Conservation (phyloP, 345 rosid species). For the thale cress (Arabidopsis thaliana) region DNA sequence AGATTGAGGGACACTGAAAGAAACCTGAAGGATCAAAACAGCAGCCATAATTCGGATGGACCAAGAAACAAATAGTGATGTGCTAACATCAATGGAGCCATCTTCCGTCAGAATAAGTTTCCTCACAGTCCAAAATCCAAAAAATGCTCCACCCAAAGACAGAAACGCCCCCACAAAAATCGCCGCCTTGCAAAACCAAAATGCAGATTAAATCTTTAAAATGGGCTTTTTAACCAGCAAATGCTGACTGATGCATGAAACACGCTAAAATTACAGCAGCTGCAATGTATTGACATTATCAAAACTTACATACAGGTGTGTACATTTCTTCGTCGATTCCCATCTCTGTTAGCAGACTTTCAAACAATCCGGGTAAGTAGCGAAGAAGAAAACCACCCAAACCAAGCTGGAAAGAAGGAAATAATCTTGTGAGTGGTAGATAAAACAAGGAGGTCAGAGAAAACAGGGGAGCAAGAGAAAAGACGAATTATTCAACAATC, state of each 20-base stretch:
- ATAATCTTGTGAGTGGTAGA: constrained; percentile 12
- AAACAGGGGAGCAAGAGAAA: neutral
- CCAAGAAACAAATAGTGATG: constrained; percentile 81
- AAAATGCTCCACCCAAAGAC: constrained; percentile 85
- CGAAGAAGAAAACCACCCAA: constrained; percentile 85
- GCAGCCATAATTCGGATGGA: constrained; percentile 70
- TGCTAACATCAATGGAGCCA: constrained; percentile 77
- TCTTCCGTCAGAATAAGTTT: constrained; percentile 84
- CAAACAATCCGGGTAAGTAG: constrained; percentile 70
- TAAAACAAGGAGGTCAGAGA: neutral
- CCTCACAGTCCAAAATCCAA: constrained; percentile 93
- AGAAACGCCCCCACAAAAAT: constrained; percentile 74
- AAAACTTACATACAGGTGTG: constrained; percentile 97
- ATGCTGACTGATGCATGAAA: neutral
- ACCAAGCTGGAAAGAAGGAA: constrained; percentile 64
- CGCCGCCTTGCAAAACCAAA: constrained; percentile 63
- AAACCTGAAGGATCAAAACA: constrained; percentile 84
- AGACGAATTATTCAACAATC: constrained; percentile 40
- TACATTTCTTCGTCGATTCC: constrained; percentile 95
- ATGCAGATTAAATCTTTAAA: neutral
- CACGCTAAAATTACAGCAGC: neutral
- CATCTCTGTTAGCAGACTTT: constrained; percentile 66
- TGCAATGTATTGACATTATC: constrained; percentile 32
- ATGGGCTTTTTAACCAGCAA: neutral
- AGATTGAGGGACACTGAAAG: neutral